These are phyloP conservation scores for Coniochaeta sp. DNA, from an alignment of 2,329 filamentous ascomycete species.

Conservation along the genomic window DNA sequence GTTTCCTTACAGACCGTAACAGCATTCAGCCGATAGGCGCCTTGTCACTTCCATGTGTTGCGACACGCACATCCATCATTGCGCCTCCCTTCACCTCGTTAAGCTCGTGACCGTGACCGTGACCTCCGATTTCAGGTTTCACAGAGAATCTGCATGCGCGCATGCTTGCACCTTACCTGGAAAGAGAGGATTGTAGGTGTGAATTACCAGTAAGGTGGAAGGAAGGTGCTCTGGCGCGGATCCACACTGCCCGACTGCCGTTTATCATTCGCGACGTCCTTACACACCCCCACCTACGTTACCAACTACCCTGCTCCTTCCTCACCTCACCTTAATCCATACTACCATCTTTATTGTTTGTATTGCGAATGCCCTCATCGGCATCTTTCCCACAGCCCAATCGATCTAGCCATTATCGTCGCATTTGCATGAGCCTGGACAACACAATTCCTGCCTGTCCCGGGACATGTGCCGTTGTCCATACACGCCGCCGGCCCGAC, in stretches of 20 bases:
- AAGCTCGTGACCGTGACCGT: too few species aligned
- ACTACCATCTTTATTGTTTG: neutral
- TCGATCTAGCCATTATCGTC: neutral
- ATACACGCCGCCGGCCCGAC: neutral
- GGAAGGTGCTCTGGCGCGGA: too few species aligned
- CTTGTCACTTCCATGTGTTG: too few species aligned
- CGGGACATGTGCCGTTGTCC: conserved; percentile 1
- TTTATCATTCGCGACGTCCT: neutral
- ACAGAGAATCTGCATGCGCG: neutral
- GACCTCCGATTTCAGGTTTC: neutral
- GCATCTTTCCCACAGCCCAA: neutral
- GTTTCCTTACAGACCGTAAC: too few species aligned
- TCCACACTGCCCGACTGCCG: neutral
- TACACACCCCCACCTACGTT: neutral
- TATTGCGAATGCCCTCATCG: conserved; percentile 2
- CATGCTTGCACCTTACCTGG: neutral
- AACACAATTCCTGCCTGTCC: neutral
- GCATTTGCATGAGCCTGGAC: neutral
- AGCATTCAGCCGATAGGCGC: too few species aligned
- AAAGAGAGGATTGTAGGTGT: too few species aligned
- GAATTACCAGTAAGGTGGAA: too few species aligned
- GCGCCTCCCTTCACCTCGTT: too few species aligned
- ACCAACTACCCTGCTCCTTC: conserved; percentile 1
- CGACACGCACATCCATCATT: too few species aligned
- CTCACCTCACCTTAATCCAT: neutral